Base-by-base conservation (phyloP, 108 stramenopile species). In the Cyclotella distinguenda region DNA sequence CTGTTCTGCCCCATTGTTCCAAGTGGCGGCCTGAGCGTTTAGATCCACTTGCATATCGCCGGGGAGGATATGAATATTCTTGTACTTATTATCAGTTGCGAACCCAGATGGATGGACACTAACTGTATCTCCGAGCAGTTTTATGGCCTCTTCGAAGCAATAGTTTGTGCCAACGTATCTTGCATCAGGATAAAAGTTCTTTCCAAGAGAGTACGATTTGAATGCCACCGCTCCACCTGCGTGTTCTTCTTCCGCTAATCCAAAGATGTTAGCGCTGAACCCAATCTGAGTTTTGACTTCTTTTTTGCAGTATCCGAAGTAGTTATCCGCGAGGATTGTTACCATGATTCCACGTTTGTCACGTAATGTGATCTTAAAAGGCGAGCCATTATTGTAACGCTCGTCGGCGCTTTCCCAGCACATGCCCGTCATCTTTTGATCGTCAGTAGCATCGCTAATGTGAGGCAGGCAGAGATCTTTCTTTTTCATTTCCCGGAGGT, bases 291-390 rank as follows among this genome's bases (percentile, higher is more conserved):
- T 83, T 66, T 83, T 83, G 44, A 75, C 74, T 57, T 83, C 82
- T 49, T 83, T 83, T 60, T 83, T 83, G 46, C 78, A 83, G 54
- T 83, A 83, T 21, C 77, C 81, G 43, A 83, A 83, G 48, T 83
- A 83, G 67, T 83, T 83, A 52, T 83, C 82, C 22, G 82, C 82
- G 13, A 83, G 72, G 59, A 83, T 80, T 6, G 82, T 83, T 23
- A 83, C 82, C 82, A 83, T 83, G 45, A 83, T 83, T 4, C 82
- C 82, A 16, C 82, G 78, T 42, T 80, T 78, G 52, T 83, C 82
- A 35, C 82, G 78, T 1, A 74, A 22, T 21, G 82, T 83, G 25
- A 83, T 83, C 58, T 83, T 83, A 66, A 83, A 83, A 27, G 82
- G 78, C 36, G 65, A 71, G 10, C 82, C 82, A 50, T 68, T 71